Evolutionary conservation across 2,329 filamentous ascomycete genomes (phyloP).

Genomic region (Pseudocercospora cruenta): DNA sequence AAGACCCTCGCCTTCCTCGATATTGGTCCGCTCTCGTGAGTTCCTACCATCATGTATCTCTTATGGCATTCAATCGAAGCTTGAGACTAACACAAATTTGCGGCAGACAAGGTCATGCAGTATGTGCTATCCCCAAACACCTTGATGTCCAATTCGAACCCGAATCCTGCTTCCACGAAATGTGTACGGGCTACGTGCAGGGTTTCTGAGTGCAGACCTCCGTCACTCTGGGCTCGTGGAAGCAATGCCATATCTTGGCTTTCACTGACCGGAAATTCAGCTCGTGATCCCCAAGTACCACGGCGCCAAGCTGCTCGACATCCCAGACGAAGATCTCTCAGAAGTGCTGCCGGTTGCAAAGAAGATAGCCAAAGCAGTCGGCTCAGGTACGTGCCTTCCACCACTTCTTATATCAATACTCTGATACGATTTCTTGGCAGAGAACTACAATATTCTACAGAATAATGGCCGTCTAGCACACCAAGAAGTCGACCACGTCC

Average conservation of each 20-base stretch:
- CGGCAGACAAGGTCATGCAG: slow-evolving; percentile 73
- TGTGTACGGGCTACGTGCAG: no score
- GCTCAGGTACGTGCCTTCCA: slow-evolving; percentile 49
- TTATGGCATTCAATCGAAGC: neutral
- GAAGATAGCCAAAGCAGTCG: slow-evolving; percentile 76
- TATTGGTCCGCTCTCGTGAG: slow-evolving; percentile 72
- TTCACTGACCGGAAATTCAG: slow-evolving; percentile 60
- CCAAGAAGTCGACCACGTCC: slow-evolving; percentile 88
- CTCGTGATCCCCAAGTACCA: slow-evolving; percentile 96
- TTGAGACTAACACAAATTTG: slow-evolving; percentile 6
- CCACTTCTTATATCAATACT: neutral
- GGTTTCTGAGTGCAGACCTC: no score
- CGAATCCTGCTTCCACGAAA: neutral
- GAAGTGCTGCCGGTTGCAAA: slow-evolving; percentile 89
- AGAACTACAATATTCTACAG: slow-evolving; percentile 91
- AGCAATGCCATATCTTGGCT: no score
- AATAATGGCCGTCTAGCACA: slow-evolving; percentile 94
- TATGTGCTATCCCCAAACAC: slow-evolving; percentile 50
- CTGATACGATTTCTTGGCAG: slow-evolving; percentile 21
- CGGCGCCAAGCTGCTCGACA: slow-evolving; percentile 86
- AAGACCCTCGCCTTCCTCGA: slow-evolving; percentile 96
- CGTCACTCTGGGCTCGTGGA: no score
- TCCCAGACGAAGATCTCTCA: slow-evolving; percentile 82
- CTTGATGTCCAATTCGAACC: slow-evolving; percentile 14
- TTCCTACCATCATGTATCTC: neutral